Conservation (phyloP, 305 asterid species). For the Fraxinus sp. region DNA sequence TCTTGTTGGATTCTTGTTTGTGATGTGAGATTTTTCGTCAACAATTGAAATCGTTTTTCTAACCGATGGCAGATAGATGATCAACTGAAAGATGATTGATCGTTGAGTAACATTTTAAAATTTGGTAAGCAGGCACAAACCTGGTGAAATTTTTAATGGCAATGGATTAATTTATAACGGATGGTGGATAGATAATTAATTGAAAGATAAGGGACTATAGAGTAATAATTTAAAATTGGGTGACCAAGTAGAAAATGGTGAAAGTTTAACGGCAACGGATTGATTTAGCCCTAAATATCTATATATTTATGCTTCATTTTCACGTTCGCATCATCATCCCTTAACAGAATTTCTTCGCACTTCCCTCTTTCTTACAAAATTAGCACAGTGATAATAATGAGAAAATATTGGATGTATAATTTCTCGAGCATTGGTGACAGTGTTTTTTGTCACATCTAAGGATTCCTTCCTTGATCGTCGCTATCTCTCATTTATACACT, state of each 20-base stretch:
- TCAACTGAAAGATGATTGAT: background rate
- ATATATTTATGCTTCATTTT: slow-evolving; percentile 9
- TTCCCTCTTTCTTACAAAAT: background rate
- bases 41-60: too few relatives aligned
- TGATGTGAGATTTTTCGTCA: too few relatives aligned
- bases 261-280: background rate
- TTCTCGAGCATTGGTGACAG: slow-evolving; percentile 20
- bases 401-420: background rate
- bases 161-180: background rate
- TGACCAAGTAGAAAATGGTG: background rate
- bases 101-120: background rate
- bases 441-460: slow-evolving; percentile 27
- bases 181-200: background rate
- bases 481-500: slow-evolving; percentile 14
- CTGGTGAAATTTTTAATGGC: background rate
- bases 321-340: slow-evolving; percentile 18
- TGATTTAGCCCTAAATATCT: background rate
- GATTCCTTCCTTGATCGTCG: slow-evolving; percentile 28
- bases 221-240: background rate
- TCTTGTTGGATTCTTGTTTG: too few relatives aligned
- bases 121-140: too few relatives aligned
- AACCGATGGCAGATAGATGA: too few relatives aligned
- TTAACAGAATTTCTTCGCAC: background rate
- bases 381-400: background rate
- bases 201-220: background rate